Conservation (phyloP, 176 grass and related monocot genomes). For the Poa annua region DNA sequence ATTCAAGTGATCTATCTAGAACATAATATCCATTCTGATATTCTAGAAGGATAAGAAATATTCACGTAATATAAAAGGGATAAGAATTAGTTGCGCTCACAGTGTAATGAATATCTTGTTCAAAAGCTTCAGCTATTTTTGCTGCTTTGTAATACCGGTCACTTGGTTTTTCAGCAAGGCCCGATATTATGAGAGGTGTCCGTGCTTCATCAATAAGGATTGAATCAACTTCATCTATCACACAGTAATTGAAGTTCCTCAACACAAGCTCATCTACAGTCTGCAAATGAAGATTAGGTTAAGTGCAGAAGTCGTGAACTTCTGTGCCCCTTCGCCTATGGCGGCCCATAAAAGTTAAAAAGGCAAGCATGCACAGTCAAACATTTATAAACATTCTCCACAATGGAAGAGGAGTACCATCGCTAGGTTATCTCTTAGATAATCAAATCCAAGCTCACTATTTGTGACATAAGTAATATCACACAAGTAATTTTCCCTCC, state of each 20-base stretch:
- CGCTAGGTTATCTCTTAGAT: slow-evolving; percentile 95
- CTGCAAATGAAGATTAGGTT: slow-evolving; percentile 57
- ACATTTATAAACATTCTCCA: slow-evolving; percentile 35
- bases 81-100: slow-evolving; percentile 51
- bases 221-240: slow-evolving; percentile 99
- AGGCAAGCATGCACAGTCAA: slow-evolving; percentile 9
- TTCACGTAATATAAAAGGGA: slow-evolving; percentile 7
- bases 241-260: slow-evolving; percentile 98
- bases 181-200: slow-evolving; percentile 97
- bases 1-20: slow-evolving; percentile 14
- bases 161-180: slow-evolving; percentile 89
- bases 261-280: slow-evolving; percentile 95
- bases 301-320: slow-evolving; percentile 19
- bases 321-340: slow-evolving; percentile 9
- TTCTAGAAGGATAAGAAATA: slow-evolving; percentile 27
- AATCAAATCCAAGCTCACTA: slow-evolving; percentile 99
- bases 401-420: slow-evolving; percentile 64
- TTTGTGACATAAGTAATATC: slow-evolving; percentile 99
- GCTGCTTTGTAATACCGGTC: slow-evolving; percentile 93
- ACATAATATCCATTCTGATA: slow-evolving; percentile 34
- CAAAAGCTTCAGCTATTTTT: slow-evolving; percentile 96
- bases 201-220: slow-evolving; percentile 99
- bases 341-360: not conserved
- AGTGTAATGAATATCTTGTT: slow-evolving; percentile 93
- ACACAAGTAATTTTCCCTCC: slow-evolving; percentile 93